Evolutionary conservation across 371 early-diverging fungal genomes (phyloP), one percentile per base, ranked within the genome.

Genomic region (Haplosporangium sp.): DNA sequence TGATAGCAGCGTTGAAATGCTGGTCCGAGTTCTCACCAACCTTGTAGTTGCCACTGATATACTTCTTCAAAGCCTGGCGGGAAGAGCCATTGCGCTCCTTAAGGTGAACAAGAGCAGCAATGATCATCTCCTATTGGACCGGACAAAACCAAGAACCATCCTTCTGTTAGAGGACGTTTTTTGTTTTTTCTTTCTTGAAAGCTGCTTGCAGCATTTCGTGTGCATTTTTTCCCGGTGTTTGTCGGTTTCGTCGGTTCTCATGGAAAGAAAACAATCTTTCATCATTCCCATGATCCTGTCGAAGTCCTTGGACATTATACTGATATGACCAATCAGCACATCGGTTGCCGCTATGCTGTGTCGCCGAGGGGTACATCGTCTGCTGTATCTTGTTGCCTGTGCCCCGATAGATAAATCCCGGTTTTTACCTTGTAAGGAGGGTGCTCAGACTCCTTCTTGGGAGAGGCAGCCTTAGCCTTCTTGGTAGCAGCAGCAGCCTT

Each of bases 1-100:
- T 91, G 83, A 94, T 87, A 61, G 93, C 93, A 73, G 85, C 85
- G 81, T 88, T 88, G 81, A 93, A 83, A 74, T 88, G 86, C 51
- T 77, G 73, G 72, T 90, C 91, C 54, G 88, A 87, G 66, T 83
- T 87, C 55, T 84, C 82, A 23, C 85, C 81, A n/a, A 90, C 84
- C 81, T 87, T 85, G 84, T 86, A 91, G 88, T 93, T 94, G 74
- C 92, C 88, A 72, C 87, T 81, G 71, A 94, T 92, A 83, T 92
- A 93, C 85, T 93, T 94, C 82, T 92, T 93, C 85, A 94, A 89
- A 55, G 92, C 92, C 67, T 88, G 91, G 76, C 94, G 91, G 50
- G 90, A 89, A 64, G 89, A 87, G 55, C 95, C 95, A 75, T 86
- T 89, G 79, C 93, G 90, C 81, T 93, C 93, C 85, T 92, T 92